phyloP scores from a whole-genome alignment of 129 eudicot genomes.

The Tagetes patula region DNA sequence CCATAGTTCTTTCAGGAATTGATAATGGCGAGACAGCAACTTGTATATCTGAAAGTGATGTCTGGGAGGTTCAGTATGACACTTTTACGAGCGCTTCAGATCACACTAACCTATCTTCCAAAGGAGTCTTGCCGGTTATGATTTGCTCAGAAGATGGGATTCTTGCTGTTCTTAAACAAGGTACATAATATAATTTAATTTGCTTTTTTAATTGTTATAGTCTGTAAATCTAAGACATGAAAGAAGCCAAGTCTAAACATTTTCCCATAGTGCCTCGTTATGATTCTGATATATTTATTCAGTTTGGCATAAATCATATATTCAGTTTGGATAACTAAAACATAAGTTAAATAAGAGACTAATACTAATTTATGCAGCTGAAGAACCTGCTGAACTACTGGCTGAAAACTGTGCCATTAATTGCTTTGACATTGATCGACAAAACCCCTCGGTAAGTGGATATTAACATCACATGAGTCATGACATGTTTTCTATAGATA shows the following conservation, averaged over 20 bases:
- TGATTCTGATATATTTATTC: not conserved
- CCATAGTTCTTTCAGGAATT: slow-evolving; percentile 72
- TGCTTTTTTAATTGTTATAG: not conserved
- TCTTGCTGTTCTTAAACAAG: slow-evolving; percentile 82
- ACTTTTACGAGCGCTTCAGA: slow-evolving; percentile 62
- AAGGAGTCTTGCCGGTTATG: slow-evolving; percentile 80
- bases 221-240: not conserved
- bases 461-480: not conserved
- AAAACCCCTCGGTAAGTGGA: slow-evolving; percentile 76
- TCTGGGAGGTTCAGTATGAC: slow-evolving; percentile 96
- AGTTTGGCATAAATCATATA: too few species aligned
- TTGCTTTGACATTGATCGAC: slow-evolving; percentile 85
- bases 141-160: slow-evolving; percentile 97
- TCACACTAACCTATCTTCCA: slow-evolving; percentile 50
- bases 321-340: not conserved
- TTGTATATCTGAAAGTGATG: slow-evolving; percentile 67
- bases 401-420: slow-evolving; percentile 93
- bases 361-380: slow-evolving; percentile 40
- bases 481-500: not conserved
- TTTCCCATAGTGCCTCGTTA: not conserved
- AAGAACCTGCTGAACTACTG: slow-evolving; percentile 69
- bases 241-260: not conserved
- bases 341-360: too few species aligned
- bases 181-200: slow-evolving; percentile 30
- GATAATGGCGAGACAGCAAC: slow-evolving; percentile 38